phyloP scores from a whole-genome alignment of 495 filamentous ascomycete genomes.

The Lasiosphaeria hispida region DNA sequence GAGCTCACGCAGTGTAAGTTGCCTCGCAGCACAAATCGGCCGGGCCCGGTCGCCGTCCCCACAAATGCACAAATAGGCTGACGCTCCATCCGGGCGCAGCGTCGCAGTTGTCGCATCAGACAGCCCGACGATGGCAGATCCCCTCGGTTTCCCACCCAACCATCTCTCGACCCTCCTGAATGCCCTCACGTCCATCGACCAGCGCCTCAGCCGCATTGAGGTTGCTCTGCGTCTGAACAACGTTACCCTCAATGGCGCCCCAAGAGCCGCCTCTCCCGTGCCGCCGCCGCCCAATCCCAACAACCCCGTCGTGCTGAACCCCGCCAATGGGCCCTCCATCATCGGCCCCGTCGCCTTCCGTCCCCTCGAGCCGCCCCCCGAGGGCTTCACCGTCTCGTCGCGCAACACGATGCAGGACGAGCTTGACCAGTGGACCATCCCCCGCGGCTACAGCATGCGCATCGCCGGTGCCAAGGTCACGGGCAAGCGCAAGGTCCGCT shows the following conservation, averaged over 20 bases:
- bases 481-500: constrained; percentile 37
- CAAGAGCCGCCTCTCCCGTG: background rate
- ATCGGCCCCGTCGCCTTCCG: constrained; percentile 17
- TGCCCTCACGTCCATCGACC: constrained; percentile 34
- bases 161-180: constrained; percentile 28
- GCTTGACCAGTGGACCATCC: constrained; percentile 36
- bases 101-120: background rate
- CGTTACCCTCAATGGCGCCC: background rate
- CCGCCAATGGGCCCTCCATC: constrained; percentile 12
- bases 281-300: constrained; percentile 5
- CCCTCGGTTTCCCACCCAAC: constrained; percentile 18
- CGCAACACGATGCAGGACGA: constrained; percentile 36
- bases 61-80: background rate
- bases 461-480: constrained; percentile 38
- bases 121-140: constrained; percentile 22
- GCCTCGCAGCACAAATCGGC: background rate
- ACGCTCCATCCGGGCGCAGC: background rate
- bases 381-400: constrained; percentile 32
- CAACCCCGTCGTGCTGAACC: constrained; percentile 5
- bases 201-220: constrained; percentile 35
- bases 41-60: background rate
- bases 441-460: constrained; percentile 41
- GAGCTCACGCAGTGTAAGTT: background rate
- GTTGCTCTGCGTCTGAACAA: constrained; percentile 14
- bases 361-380: constrained; percentile 34